Evolutionary conservation across 2,329 filamentous ascomycete species (phyloP).

Genomic region (Microdochium trichocladiopsis): DNA sequence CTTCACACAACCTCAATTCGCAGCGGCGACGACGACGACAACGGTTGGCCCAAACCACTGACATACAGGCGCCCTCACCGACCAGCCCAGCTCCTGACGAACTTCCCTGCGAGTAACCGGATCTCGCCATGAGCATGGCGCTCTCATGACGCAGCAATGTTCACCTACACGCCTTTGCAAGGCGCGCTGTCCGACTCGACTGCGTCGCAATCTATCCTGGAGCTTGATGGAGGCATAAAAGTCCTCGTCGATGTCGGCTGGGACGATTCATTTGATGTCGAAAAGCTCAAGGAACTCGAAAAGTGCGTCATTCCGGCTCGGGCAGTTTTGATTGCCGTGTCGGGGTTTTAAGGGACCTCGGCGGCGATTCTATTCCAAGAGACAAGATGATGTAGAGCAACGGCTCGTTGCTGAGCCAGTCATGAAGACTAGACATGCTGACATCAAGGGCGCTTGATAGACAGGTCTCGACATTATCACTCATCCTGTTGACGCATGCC

Average conservation of each 20-base stretch:
- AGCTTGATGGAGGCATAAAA: slow-evolving; percentile 95
- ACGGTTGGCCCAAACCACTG: too few relatives aligned
- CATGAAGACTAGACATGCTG: slow-evolving; percentile 9
- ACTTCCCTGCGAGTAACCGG: background rate
- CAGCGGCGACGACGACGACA: too few relatives aligned
- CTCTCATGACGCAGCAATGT: slow-evolving; percentile 55
- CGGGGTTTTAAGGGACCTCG: too few relatives aligned
- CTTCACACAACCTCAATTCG: too few relatives aligned
- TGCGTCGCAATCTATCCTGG: slow-evolving; percentile 90
- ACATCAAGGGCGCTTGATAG: slow-evolving; percentile 30
- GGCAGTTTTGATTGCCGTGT: too few relatives aligned
- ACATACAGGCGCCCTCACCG: too few relatives aligned
- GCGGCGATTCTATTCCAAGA: too few relatives aligned
- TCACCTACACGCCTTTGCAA: slow-evolving; percentile 88
- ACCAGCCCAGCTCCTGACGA: background rate
- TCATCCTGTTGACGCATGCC: slow-evolving; percentile 91
- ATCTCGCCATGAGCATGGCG: background rate
- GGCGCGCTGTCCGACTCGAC: slow-evolving; percentile 82
- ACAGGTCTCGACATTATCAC: slow-evolving; percentile 83
- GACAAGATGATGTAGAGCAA: too few relatives aligned
- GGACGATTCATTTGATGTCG: slow-evolving; percentile 84
- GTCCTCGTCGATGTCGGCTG: slow-evolving; percentile 91
- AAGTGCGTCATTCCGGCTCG: slow-evolving; percentile 52
- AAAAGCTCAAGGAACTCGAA: slow-evolving; percentile 80
- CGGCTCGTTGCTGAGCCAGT: too few relatives aligned